phyloP scores from a whole-genome alignment of 2,329 filamentous ascomycete genomes.

The Cercospora sp. region DNA sequence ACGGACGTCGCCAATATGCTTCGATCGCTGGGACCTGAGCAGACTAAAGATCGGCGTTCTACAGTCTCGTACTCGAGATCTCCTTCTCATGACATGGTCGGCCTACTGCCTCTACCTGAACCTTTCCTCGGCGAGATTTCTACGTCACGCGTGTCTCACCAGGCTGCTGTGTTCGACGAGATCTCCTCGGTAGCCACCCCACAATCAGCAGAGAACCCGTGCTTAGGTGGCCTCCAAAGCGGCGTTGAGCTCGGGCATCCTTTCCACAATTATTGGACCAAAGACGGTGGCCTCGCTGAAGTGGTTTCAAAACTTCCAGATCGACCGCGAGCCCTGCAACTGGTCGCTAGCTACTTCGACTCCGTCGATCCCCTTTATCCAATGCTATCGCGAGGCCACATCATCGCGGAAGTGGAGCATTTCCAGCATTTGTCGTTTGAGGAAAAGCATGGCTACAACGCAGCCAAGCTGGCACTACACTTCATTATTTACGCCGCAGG shows the following conservation, averaged over 20 bases:
- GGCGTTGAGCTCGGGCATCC: background rate
- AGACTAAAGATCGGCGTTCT: background rate
- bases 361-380: background rate
- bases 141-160: background rate
- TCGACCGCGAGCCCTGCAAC: background rate
- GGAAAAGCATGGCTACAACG: background rate
- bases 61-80: background rate
- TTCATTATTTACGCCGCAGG: background rate
- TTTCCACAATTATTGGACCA: background rate
- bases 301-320: background rate
- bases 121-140: background rate
- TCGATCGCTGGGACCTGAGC: background rate
- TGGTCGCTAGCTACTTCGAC: background rate
- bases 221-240: background rate
- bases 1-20: background rate
- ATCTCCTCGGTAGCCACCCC: background rate
- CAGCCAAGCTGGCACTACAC: background rate
- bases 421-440: background rate
- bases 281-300: background rate
- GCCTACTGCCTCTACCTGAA: background rate
- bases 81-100: background rate
- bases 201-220: background rate
- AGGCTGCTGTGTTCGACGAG: background rate
- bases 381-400: background rate
- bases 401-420: background rate